Evolutionary conservation across 108 stramenopile genomes (phyloP).

Genomic region (Halocafeteria seosinensis): DNA sequence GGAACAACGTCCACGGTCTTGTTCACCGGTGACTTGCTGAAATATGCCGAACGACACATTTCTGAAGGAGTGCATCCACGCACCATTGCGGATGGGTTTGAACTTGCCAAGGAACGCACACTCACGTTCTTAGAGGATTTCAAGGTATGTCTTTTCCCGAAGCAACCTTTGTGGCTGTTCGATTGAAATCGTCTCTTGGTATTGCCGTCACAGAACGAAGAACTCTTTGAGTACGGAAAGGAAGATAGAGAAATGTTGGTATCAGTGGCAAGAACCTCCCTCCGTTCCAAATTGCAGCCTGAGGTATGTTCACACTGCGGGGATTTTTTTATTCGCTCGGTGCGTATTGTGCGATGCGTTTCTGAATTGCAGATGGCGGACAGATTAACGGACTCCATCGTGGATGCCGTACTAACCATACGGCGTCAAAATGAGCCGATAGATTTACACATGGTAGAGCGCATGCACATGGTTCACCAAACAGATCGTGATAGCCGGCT

Average conservation of each 20-base stretch:
- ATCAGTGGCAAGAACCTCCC: conserved; percentile 63
- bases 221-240: no score
- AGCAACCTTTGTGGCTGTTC: no score
- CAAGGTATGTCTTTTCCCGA: no score
- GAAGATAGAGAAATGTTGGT: conserved; percentile 67
- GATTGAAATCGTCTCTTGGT: no score
- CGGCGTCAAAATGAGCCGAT: conserved; percentile 34
- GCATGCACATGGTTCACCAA: conserved; percentile 81
- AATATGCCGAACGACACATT: conserved; percentile 76
- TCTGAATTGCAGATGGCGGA: conserved; percentile 49
- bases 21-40: conserved; percentile 81
- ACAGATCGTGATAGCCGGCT: conserved; percentile 55
- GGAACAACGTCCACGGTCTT: conserved; percentile 90
- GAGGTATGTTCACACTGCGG: no score
- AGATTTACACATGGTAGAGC: conserved; percentile 92
- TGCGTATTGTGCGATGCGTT: no score
- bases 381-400: conserved; percentile 58
- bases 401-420: conserved; percentile 72
- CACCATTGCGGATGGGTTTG: conserved; percentile 83
- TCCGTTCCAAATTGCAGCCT: conserved; percentile 77
- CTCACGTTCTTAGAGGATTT: conserved; percentile 61
- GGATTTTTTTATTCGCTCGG: background rate
- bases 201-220: no score
- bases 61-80: conserved; percentile 89
- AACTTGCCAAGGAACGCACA: conserved; percentile 66